Evolutionary conservation across 345 rosid species (phyloP).

Genomic region (Punica granatum): DNA sequence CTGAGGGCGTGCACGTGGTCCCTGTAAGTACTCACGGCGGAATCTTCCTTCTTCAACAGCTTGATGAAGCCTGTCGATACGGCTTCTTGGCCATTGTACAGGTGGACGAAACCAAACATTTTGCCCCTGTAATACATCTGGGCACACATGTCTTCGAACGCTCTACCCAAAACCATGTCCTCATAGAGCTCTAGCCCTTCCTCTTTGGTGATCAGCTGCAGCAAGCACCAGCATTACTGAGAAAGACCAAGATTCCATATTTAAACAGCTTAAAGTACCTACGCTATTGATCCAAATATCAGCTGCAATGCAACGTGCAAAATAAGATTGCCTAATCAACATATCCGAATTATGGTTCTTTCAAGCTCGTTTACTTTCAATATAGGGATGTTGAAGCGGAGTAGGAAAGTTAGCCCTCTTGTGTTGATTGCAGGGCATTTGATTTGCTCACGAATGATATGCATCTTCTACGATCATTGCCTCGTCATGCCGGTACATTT

Average conservation of each 20-base stretch:
- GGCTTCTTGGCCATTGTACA: constrained; percentile 60
- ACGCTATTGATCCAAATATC: neutral
- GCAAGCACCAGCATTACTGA: neutral
- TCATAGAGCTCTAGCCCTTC: constrained; percentile 46
- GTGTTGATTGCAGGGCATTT: too few relatives aligned
- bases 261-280: neutral
- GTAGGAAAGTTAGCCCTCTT: too few relatives aligned
- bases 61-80: constrained; percentile 54
- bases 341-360: too few relatives aligned
- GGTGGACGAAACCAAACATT: constrained; percentile 61
- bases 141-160: constrained; percentile 62
- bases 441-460: too few relatives aligned
- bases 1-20: constrained; percentile 56
- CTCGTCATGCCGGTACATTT: neutral
- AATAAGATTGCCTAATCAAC: neutral
- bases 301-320: neutral
- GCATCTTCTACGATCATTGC: too few relatives aligned
- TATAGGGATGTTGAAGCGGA: too few relatives aligned
- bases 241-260: neutral
- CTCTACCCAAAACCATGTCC: constrained; percentile 49
- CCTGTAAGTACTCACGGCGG: constrained; percentile 40
- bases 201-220: constrained; percentile 43
- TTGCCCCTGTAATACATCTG: constrained; percentile 58
- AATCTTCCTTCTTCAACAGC: constrained; percentile 34
- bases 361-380: too few relatives aligned